Percentiles rank a stretch among this genome's conserved stretches.
Conservation (phyloP, 176 grass and related monocot genomes). For the Typha latifolia region DNA sequence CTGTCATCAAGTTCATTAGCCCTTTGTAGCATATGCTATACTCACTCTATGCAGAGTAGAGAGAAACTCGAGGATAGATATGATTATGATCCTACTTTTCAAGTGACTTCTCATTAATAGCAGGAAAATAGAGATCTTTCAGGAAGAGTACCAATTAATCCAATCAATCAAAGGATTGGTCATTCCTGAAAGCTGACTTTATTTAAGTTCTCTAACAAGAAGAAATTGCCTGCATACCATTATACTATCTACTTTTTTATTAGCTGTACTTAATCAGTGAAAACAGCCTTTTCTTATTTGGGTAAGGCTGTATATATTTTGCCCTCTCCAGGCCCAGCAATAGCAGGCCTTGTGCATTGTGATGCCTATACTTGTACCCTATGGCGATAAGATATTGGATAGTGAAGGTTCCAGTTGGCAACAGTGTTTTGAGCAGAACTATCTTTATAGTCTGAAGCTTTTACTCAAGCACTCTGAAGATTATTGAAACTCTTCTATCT, state of each 20-base stretch:
- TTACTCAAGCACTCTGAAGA: not conserved
- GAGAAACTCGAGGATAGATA: not conserved
- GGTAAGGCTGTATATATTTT: no score
- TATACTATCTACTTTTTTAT: not conserved
- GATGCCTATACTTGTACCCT: not conserved
- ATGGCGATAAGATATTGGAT: not conserved
- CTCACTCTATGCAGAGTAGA: no score
- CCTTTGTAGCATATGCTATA: not conserved
- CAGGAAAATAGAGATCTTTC: not conserved
- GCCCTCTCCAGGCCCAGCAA: no score
- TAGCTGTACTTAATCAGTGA: not conserved
- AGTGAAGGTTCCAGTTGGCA: not conserved
- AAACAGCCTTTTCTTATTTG: no score
- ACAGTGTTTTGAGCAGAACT: not conserved
- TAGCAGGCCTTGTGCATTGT: no score
- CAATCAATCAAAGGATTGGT: not conserved
- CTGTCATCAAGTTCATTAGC: not conserved
- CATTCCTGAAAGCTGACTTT: not conserved
- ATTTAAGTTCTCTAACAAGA: not conserved
- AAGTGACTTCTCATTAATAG: not conserved
- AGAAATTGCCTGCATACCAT: not conserved
- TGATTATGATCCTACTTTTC: not conserved
- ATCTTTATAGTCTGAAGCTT: not conserved
- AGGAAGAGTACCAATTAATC: not conserved
- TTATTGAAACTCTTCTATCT: not conserved